These are phyloP conservation scores for Globisporangium spiculum DNA, from an alignment of 352 stramenopile species.

Conservation along the genomic window DNA sequence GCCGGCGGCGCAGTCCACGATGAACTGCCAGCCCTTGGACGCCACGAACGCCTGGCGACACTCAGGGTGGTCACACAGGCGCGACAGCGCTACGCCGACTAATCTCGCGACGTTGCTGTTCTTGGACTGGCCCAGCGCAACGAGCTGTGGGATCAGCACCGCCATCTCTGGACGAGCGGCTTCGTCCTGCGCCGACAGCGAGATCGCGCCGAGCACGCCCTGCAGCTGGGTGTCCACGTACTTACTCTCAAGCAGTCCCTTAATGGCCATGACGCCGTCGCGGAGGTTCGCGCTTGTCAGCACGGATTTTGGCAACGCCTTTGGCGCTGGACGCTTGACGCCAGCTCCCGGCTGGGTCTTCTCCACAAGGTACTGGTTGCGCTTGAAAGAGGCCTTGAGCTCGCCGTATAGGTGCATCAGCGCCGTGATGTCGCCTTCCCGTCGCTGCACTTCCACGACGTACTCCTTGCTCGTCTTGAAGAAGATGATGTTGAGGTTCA, in stretches of 20 bases:
- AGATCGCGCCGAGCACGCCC: slow-evolving; percentile 77
- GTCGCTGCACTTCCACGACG: slow-evolving; percentile 70
- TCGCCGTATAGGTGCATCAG: slow-evolving; percentile 80
- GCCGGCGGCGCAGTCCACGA: slow-evolving; percentile 71
- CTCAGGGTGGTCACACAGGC: slow-evolving; percentile 81
- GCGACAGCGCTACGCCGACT: slow-evolving; percentile 68
- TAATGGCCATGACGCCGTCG: slow-evolving; percentile 58
- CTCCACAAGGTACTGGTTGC: slow-evolving; percentile 64
- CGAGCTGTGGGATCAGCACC: slow-evolving; percentile 61
- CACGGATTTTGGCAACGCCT: slow-evolving; percentile 48
- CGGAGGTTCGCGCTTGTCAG: slow-evolving; percentile 46
- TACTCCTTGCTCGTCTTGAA: slow-evolving; percentile 77
- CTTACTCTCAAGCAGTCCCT: slow-evolving; percentile 74
- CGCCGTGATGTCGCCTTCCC: slow-evolving; percentile 77
- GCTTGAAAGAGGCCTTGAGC: slow-evolving; percentile 73
- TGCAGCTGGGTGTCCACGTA: slow-evolving; percentile 79
- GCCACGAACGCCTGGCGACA: slow-evolving; percentile 80
- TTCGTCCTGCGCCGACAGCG: slow-evolving; percentile 57
- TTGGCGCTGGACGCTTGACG: slow-evolving; percentile 68
- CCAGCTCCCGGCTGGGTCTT: slow-evolving; percentile 42
- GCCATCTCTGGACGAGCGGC: slow-evolving; percentile 62
- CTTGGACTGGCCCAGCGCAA: slow-evolving; percentile 60
- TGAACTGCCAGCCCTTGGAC: slow-evolving; percentile 82
- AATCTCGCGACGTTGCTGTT: slow-evolving; percentile 57
- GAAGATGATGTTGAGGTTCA: slow-evolving; percentile 76